Evolutionary conservation across 2,329 filamentous ascomycete genomes (phyloP).

Genomic region (Myriosclerotinia duriaeana): DNA sequence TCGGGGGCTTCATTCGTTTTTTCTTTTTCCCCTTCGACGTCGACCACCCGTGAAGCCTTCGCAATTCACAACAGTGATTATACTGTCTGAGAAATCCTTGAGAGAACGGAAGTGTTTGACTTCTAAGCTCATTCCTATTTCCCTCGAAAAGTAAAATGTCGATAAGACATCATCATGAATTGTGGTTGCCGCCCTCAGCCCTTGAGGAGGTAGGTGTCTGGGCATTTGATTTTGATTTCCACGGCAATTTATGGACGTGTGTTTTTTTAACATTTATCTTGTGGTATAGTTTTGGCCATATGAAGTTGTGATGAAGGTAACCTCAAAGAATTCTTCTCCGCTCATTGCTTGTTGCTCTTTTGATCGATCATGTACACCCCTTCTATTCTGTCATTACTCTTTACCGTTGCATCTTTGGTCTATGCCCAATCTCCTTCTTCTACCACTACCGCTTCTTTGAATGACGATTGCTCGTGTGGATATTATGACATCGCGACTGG

Average conservation of each 20-base stretch:
- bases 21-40: not conserved
- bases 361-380: not conserved
- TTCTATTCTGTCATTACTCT: conserved; percentile 14
- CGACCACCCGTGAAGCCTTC: not conserved
- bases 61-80: not conserved
- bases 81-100: not conserved
- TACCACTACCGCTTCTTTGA: conserved; percentile 21
- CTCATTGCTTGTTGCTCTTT: not conserved
- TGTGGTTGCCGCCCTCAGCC: not conserved
- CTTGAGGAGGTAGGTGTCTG: not conserved
- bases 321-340: not conserved
- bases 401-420: not conserved
- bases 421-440: not conserved
- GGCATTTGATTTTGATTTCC: not conserved
- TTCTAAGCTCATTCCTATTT: not conserved
- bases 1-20: not conserved
- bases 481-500: conserved; percentile 45
- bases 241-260: not conserved
- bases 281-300: not conserved
- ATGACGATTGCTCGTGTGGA: conserved; percentile 46
- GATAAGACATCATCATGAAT: conserved; percentile 8
- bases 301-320: conserved; percentile 1
- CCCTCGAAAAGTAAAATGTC: not conserved
- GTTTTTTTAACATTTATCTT: not conserved
- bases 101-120: not conserved